Evolutionary conservation across 2,329 filamentous ascomycete species (phyloP).

Genomic region (Kalaharituber pfeilii): DNA sequence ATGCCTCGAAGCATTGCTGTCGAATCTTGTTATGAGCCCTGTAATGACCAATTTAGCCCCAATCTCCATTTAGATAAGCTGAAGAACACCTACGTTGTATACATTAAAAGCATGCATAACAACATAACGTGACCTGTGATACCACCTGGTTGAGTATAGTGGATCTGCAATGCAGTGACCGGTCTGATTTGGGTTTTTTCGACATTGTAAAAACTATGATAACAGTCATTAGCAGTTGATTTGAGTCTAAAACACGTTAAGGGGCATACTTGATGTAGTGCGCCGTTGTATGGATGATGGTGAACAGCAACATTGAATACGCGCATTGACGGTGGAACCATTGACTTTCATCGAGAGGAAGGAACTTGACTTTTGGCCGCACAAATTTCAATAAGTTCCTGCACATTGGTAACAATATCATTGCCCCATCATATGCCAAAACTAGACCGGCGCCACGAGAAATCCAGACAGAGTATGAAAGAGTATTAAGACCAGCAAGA

Average conservation of each 20-base stretch:
- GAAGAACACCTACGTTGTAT: slow-evolving; percentile 45
- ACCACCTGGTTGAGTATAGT: slow-evolving; percentile 75
- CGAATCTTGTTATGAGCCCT: slow-evolving; percentile 71
- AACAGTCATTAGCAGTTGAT: slow-evolving; percentile 23
- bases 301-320: slow-evolving; percentile 73
- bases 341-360: slow-evolving; percentile 88
- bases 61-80: neutral
- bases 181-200: slow-evolving; percentile 69
- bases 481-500: slow-evolving; percentile 59
- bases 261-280: slow-evolving; percentile 81
- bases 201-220: slow-evolving; percentile 76
- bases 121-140: slow-evolving; percentile 96
- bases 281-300: slow-evolving; percentile 52
- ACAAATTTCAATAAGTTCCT: slow-evolving; percentile 71
- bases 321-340: slow-evolving; percentile 96
- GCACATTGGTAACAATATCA: slow-evolving; percentile 90
- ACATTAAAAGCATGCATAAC: slow-evolving; percentile 97
- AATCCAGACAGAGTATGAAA: slow-evolving; percentile 85
- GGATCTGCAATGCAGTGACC: slow-evolving; percentile 68
- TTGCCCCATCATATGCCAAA: slow-evolving; percentile 62
- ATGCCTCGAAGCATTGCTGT: slow-evolving; percentile 93
- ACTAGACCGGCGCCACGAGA: slow-evolving; percentile 83
- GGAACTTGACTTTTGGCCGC: slow-evolving; percentile 68
- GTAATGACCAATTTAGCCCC: neutral
- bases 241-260: no score